Evolutionary conservation across 768 basidiomycete species (phyloP).

Genomic region (Trichaptum fuscoviolaceum): DNA sequence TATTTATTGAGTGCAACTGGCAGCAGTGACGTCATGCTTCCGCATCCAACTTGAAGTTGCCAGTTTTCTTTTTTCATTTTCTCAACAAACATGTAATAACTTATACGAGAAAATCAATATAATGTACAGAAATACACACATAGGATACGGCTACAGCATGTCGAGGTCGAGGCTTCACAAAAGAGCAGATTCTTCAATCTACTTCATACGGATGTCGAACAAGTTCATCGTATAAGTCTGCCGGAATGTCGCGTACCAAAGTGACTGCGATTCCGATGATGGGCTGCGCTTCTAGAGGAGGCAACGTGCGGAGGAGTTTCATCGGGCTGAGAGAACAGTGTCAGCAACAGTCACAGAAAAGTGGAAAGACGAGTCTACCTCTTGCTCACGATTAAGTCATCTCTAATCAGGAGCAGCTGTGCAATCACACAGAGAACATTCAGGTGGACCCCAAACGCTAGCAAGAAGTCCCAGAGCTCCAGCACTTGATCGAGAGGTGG

Average conservation of each 20-base stretch:
- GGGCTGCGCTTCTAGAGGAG: slow-evolving; percentile 79
- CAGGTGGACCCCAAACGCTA: slow-evolving; percentile 94
- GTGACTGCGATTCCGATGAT: slow-evolving; percentile 93
- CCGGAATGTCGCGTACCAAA: slow-evolving; percentile 84
- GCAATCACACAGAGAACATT: slow-evolving; percentile 98
- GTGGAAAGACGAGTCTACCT: slow-evolving; percentile 49
- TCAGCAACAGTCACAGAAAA: background rate
- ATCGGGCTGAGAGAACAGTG: slow-evolving; percentile 53
- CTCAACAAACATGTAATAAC: no score
- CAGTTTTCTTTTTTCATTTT: no score
- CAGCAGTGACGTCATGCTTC: no score
- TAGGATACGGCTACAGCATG: background rate
- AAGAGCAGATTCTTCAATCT: background rate
- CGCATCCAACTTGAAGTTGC: no score
- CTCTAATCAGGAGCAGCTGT: slow-evolving; percentile 84
- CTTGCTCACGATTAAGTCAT: slow-evolving; percentile 80
- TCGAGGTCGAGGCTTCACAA: background rate
- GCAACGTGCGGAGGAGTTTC: slow-evolving; percentile 90
- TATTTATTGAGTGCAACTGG: no score
- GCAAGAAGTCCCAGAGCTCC: slow-evolving; percentile 93
- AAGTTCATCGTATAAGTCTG: slow-evolving; percentile 83
- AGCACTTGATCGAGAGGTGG: slow-evolving; percentile 94
- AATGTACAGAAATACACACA: no score
- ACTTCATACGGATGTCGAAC: slow-evolving; percentile 81
- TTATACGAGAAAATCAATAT: no score